Percentiles rank a stretch among this genome's conserved stretches.
phyloP scores from a whole-genome alignment of 1,139 yeast species.

The Geotrichum reessii region DNA sequence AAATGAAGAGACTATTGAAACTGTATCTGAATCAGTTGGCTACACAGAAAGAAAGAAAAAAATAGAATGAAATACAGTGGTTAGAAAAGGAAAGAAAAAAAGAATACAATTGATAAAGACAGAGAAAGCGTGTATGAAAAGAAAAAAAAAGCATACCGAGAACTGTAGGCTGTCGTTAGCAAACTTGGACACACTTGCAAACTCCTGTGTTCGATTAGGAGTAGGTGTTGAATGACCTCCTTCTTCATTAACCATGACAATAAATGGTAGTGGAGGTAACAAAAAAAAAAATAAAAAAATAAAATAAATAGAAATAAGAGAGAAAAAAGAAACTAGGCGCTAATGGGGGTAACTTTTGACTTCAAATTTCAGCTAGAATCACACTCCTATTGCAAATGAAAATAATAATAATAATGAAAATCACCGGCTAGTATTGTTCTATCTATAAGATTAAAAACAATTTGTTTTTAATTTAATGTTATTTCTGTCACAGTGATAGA shows the following conservation, averaged over 20 bases:
- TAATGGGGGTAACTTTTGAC: no score
- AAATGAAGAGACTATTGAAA: constrained; percentile 22
- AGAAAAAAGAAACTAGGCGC: background rate
- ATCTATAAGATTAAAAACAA: no score
- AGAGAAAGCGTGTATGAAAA: no score
- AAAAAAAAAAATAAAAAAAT: no score
- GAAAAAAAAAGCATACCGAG: background rate
- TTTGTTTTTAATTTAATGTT: background rate
- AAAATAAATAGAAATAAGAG: background rate
- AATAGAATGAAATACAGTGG: background rate
- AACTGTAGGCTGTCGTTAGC: background rate
- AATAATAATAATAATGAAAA: no score
- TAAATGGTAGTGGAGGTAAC: background rate
- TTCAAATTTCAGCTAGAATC: no score
- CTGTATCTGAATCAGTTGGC: background rate
- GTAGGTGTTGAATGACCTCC: background rate
- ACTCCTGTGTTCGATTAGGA: background rate
- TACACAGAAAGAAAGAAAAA: background rate
- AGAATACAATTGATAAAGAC: no score
- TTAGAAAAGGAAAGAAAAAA: background rate
- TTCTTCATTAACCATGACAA: background rate
- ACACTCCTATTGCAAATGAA: no score
- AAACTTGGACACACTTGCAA: background rate
- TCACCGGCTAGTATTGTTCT: no score
- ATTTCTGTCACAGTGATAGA: background rate